Base-by-base conservation (phyloP, 192 early-diverging fungal genomes). In the Coemansia pectinata region DNA sequence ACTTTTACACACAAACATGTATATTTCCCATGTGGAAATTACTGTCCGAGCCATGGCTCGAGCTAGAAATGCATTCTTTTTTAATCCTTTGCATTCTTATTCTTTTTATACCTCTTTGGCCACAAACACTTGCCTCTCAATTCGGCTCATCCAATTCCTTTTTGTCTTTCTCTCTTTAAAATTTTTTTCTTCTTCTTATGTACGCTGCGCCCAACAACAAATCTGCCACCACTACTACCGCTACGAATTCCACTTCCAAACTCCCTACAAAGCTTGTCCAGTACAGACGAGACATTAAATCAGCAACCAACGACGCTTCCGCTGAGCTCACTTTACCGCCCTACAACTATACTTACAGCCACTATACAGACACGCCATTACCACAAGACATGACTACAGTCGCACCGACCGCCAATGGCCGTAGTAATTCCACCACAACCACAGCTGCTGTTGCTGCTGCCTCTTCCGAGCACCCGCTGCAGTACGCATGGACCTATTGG, bases 401-500 rank as follows among this genome's bases (percentile, higher is more conserved):
- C 10, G 25, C 52, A 11, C 11, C 52, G 17, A 33, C 58, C 34
- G 29, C 58, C 31, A 60, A 33, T 60, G 71, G 66, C 9, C 53
- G 60, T 31, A 55, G 25, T 55, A 55, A 55, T 29, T 21, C 59
- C 36, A 27, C 41, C 36, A 27, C 41, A 19, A 52, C 67, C 57
- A 59, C 47, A 7, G 38, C 45, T 36, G 59, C 59, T 25, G 23
- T n/a, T 7, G n/a, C 31, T 4, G 11, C 58, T 36, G 55, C 27
- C 55, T 33, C 29, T 6, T 33, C 58, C 60, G 72, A 74, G 53
- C 92, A 93, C 57, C 88, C 91, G 44, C 83, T 96, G 67, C 89
- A 86, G 42, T 91, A 87, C 66, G 85, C 91, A 9, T 96, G 95
- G 95, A 90, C 93, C 29, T 94, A 95, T 79, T 96, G 92, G 92